These are phyloP conservation scores for Neopestalotiopsis clavispora DNA, from an alignment of 2,329 filamentous ascomycete genomes.

Conservation along the genomic window DNA sequence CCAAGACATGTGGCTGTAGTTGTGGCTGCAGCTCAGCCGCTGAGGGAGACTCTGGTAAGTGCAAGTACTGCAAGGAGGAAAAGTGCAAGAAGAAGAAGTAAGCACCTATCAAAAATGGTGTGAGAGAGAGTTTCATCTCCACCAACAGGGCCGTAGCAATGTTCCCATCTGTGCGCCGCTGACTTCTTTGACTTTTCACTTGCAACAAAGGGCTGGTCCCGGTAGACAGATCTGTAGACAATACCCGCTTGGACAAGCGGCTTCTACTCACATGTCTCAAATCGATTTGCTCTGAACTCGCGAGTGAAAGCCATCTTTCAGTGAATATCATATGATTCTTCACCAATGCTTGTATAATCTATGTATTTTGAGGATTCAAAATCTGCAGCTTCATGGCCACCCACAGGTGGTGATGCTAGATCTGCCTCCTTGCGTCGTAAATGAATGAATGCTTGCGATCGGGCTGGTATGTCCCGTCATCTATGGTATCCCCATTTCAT, in stretches of 20 bases:
- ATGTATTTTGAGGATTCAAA: background rate
- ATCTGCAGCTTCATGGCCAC: background rate
- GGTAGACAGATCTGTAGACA: background rate
- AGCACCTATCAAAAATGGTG: background rate
- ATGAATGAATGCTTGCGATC: background rate
- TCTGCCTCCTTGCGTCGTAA: background rate
- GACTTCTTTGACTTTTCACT: too few species aligned
- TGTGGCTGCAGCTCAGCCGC: slow-evolving; percentile 3
- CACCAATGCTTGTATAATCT: background rate
- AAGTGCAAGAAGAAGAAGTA: slow-evolving; percentile 12
- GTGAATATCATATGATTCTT: background rate
- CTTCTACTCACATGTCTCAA: too few species aligned
- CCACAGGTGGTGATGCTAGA: background rate
- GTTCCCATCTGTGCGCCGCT: too few species aligned
- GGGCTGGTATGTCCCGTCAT: background rate
- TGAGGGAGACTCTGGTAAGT: background rate
- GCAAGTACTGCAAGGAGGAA: slow-evolving; percentile 3
- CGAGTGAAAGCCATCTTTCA: background rate
- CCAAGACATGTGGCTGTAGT: slow-evolving; percentile 8
- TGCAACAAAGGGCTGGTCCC: too few species aligned
- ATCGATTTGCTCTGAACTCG: too few species aligned
- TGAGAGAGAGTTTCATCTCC: too few species aligned
- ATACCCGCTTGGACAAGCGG: background rate
- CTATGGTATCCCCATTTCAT: slow-evolving; percentile 2
- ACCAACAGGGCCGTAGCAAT: too few species aligned